Percentiles rank a stretch among this genome's conserved stretches.
These are phyloP conservation scores for Oehlia diaphana DNA, from an alignment of 192 early-diverging fungal species.

Conservation along the genomic window DNA sequence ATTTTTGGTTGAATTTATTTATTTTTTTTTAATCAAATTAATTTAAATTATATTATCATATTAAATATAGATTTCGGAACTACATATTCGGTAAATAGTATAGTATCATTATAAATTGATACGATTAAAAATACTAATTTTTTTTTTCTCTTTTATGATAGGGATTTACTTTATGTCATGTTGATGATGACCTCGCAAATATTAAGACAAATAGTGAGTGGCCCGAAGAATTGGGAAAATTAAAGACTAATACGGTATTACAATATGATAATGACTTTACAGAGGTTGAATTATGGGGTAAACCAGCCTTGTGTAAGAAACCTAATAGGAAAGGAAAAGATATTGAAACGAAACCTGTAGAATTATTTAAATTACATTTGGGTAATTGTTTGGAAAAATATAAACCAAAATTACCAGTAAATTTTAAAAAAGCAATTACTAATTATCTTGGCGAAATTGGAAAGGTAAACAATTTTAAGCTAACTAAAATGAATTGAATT, in stretches of 20 bases:
- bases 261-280: not conserved
- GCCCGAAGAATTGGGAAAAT: not conserved
- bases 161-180: too few relatives aligned
- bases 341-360: not conserved
- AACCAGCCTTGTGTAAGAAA: not conserved
- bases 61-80: not conserved
- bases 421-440: not conserved
- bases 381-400: not conserved
- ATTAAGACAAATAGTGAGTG: not conserved
- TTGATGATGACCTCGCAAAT: not conserved
- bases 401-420: conserved; percentile 15
- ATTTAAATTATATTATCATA: not conserved
- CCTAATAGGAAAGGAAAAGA: too few relatives aligned
- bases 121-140: too few relatives aligned
- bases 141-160: too few relatives aligned
- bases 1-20: too few relatives aligned
- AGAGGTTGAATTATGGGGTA: not conserved
- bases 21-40: not conserved
- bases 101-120: too few relatives aligned
- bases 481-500: too few relatives aligned
- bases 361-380: conserved; percentile 5
- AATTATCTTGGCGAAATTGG: not conserved
- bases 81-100: not conserved
- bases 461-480: not conserved
- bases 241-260: not conserved